A percentile compares a stretch with the other conserved stretches of the same genome.
Conservation (phyloP, 768 basidiomycete species). For the Omphalotus guepiniiformis region DNA sequence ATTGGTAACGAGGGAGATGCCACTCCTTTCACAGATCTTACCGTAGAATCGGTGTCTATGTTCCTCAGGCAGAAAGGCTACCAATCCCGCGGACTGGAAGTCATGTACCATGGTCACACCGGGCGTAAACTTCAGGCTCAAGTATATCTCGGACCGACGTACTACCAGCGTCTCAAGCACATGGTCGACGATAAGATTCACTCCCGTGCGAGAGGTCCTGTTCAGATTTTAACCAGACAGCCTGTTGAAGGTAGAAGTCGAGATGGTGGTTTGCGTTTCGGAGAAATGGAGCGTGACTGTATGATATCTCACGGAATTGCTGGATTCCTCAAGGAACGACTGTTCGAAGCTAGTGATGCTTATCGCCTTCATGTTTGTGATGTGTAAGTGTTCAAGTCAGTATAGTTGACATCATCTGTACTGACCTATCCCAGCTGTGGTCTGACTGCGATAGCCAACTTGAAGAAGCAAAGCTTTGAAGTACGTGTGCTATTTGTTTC, state of each 20-base stretch:
- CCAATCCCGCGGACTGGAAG: slow-evolving; percentile 94
- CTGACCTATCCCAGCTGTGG: slow-evolving; percentile 61
- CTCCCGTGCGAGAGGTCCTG: slow-evolving; percentile 93
- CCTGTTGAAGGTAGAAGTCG: slow-evolving; percentile 98
- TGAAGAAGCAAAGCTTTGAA: slow-evolving; percentile 99
- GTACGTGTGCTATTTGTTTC: slow-evolving; percentile 24
- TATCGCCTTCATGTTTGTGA: slow-evolving; percentile 96
- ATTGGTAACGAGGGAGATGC: slow-evolving; percentile 98
- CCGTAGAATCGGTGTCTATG: slow-evolving; percentile 95
- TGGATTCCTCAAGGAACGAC: slow-evolving; percentile 93
- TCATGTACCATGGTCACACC: slow-evolving; percentile 99
- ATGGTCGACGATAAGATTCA: slow-evolving; percentile 99
- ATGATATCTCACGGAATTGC: slow-evolving; percentile 99
- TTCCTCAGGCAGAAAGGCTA: slow-evolving; percentile 88
- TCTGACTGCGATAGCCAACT: slow-evolving; percentile 93
- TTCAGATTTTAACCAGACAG: slow-evolving; percentile 95
- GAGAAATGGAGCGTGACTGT: slow-evolving; percentile 99
- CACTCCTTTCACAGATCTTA: slow-evolving; percentile 97
- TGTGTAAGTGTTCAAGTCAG: slow-evolving; percentile 55
- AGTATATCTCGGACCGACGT: slow-evolving; percentile 97
- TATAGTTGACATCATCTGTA: slow-evolving; percentile 9
- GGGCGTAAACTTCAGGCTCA: slow-evolving; percentile 98
- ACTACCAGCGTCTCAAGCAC: slow-evolving; percentile 98
- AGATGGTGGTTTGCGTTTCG: slow-evolving; percentile 98
- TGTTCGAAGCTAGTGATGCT: slow-evolving; percentile 91